Evolutionary conservation across 345 rosid genomes (phyloP).

Genomic region (Rhodomyrtus tomentosa): DNA sequence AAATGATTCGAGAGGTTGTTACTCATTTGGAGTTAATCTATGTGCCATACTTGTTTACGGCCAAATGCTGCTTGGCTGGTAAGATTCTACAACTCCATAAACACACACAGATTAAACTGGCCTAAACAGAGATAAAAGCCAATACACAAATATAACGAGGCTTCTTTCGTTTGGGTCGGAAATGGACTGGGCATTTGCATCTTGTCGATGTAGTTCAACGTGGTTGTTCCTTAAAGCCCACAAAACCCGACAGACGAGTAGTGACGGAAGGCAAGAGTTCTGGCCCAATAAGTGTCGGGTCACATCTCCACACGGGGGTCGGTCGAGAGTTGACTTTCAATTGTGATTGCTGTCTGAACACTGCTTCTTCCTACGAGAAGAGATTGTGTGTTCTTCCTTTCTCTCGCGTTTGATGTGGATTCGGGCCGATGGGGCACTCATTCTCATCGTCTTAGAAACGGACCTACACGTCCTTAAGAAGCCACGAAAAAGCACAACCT

Average conservation of each 20-base stretch:
- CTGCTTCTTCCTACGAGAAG: background rate
- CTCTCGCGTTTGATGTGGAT: background rate
- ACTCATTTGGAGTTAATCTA: background rate
- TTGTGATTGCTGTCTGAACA: background rate
- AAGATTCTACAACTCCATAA: background rate
- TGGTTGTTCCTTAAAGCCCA: background rate
- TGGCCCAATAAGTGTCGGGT: background rate
- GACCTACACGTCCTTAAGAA: background rate
- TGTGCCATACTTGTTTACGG: background rate
- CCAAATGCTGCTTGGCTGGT: background rate
- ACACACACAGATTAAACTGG: background rate
- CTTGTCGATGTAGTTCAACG: background rate
- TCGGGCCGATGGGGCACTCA: too few relatives aligned
- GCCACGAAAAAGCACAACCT: too few relatives aligned
- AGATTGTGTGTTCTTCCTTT: background rate
- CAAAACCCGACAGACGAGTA: background rate
- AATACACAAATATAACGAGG: background rate
- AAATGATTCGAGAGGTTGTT: background rate
- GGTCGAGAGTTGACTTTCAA: background rate
- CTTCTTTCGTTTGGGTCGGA: background rate
- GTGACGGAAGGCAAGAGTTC: background rate
- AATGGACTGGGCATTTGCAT: background rate
- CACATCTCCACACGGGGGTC: background rate
- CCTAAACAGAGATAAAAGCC: background rate
- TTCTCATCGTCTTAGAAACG: background rate